Conservation (phyloP, 768 basidiomycete species). For the Agaricus subrufescens region DNA sequence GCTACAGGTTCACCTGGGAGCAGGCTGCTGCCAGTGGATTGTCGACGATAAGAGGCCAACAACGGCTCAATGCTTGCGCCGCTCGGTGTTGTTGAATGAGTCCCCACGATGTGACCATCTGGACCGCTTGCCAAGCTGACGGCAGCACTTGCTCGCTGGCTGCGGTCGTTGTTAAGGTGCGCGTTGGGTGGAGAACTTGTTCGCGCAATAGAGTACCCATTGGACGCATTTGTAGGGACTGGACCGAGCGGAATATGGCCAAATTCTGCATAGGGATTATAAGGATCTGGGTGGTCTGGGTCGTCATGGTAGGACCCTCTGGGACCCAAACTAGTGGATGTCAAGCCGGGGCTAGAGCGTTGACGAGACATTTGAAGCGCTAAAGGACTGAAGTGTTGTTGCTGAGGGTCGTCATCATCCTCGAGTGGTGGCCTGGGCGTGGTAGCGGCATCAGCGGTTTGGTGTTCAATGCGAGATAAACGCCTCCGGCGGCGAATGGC, state of each 20-base stretch:
- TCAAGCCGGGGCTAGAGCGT: slow-evolving; percentile 33
- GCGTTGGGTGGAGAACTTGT: slow-evolving; percentile 32
- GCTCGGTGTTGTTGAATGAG: slow-evolving; percentile 10
- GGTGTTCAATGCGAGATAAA: slow-evolving; percentile 58
- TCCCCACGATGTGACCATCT: slow-evolving; percentile 1
- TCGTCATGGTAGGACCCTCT: slow-evolving; percentile 11
- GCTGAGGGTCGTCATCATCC: slow-evolving; percentile 48
- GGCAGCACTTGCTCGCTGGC: slow-evolving; percentile 11
- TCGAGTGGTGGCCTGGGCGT: slow-evolving; percentile 63
- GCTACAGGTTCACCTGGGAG: slow-evolving; percentile 11
- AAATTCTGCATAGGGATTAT: slow-evolving; percentile 54
- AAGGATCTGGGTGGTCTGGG: slow-evolving; percentile 16
- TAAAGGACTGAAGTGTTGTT: background rate
- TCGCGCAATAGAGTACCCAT: slow-evolving; percentile 25
- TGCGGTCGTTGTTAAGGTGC: slow-evolving; percentile 26
- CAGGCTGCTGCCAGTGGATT: slow-evolving; percentile 12
- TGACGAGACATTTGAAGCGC: slow-evolving; percentile 31
- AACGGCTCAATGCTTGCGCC: slow-evolving; percentile 22
- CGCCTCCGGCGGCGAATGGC: slow-evolving; percentile 63
- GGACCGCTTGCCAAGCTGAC: slow-evolving; percentile 10
- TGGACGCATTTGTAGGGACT: slow-evolving; percentile 23
- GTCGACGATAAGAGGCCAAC: slow-evolving; percentile 18
- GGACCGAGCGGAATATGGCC: slow-evolving; percentile 39
- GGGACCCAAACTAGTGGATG: slow-evolving; percentile 5
- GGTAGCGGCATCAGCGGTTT: slow-evolving; percentile 66